phyloP scores from a whole-genome alignment of 2,329 filamentous ascomycete genomes.

The Pseudohalonectria lignicola region DNA sequence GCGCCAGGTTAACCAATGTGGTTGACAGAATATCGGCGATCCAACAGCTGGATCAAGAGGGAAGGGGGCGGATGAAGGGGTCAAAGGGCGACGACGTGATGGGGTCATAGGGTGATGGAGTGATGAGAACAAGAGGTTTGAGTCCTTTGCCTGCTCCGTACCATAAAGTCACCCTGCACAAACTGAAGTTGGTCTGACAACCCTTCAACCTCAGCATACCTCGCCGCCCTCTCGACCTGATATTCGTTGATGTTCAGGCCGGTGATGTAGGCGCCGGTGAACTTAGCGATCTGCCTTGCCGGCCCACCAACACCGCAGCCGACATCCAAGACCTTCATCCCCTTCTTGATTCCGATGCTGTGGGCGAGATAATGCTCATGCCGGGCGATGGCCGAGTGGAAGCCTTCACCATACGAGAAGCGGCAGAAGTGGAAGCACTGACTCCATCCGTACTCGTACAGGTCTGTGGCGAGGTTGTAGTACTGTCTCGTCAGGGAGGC shows the following conservation, averaged over 20 bases:
- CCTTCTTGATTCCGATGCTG: constrained; percentile 73
- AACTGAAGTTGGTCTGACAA: constrained; percentile 71
- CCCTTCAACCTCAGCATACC: constrained; percentile 73
- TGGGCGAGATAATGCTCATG: constrained; percentile 97
- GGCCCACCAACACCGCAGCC: constrained; percentile 94
- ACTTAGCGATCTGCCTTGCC: constrained; percentile 91
- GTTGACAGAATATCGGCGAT: no score
- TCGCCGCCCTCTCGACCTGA: constrained; percentile 84
- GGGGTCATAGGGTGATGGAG: no score
- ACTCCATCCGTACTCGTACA: constrained; percentile 96
- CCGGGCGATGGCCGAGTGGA: constrained; percentile 82
- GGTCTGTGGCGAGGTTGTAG: constrained; percentile 92
- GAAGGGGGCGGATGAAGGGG: no score
- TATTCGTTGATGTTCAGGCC: constrained; percentile 99
- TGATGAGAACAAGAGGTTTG: no score
- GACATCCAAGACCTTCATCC: constrained; percentile 86
- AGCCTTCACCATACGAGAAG: constrained; percentile 76
- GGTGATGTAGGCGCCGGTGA: constrained; percentile 78
- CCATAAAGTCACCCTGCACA: constrained; percentile 97
- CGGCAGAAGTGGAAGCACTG: constrained; percentile 97
- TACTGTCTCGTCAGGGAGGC: constrained; percentile 31
- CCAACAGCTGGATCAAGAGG: no score
- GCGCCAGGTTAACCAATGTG: no score
- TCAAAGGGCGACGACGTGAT: no score
- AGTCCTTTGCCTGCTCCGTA: no score